phyloP scores from a whole-genome alignment of 352 stramenopile genomes.

The Aphanomyces astaci region DNA sequence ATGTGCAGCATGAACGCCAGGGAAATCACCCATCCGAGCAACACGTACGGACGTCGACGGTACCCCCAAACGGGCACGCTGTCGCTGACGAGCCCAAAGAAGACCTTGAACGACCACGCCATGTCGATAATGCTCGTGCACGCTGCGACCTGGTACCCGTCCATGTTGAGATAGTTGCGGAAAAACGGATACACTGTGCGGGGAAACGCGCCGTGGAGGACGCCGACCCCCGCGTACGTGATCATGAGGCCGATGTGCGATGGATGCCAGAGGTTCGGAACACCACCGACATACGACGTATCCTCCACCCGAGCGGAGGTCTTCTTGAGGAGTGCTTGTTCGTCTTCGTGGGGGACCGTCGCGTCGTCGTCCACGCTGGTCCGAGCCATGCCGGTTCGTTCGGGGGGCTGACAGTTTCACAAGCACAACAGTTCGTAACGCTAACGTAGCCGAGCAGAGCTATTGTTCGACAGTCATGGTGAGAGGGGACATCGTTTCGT shows the following conservation, averaged over 20 bases:
- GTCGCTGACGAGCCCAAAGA: constrained; percentile 53
- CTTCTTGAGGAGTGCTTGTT: neutral
- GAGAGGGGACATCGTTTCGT: no score
- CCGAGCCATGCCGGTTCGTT: neutral
- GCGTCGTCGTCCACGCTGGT: neutral
- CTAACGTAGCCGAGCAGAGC: no score
- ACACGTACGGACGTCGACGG: constrained; percentile 44
- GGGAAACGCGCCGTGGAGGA: constrained; percentile 42
- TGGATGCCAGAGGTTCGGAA: constrained; percentile 34
- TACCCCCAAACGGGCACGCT: constrained; percentile 50
- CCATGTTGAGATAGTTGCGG: constrained; percentile 50
- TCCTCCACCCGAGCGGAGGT: neutral
- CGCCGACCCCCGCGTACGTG: constrained; percentile 46
- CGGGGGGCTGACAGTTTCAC: neutral
- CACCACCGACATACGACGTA: constrained; percentile 19
- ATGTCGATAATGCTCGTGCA: constrained; percentile 38
- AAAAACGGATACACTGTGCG: constrained; percentile 49
- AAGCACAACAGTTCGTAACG: no score
- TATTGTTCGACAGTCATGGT: no score
- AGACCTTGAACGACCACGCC: constrained; percentile 57
- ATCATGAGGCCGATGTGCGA: constrained; percentile 45
- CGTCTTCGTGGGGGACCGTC: neutral
- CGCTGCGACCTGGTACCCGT: constrained; percentile 36
- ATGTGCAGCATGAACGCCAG: constrained; percentile 44
- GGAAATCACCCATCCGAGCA: constrained; percentile 46